Percentiles rank a stretch among this genome's conserved stretches.
phyloP scores from a whole-genome alignment of 768 basidiomycete genomes.

The Hebeloma cylindrosporum region DNA sequence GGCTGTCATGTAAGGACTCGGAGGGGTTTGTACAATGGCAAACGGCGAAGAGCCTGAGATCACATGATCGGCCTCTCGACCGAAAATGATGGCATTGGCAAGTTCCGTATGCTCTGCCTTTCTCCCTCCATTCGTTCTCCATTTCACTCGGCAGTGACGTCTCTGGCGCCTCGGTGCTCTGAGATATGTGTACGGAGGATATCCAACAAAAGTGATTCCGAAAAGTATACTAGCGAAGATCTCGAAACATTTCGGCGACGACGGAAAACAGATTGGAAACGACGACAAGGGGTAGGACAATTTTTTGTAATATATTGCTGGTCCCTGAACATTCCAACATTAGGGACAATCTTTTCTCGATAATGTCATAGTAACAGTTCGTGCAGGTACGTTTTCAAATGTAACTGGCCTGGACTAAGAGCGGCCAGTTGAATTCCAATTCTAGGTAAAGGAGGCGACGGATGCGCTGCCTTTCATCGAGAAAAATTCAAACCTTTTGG shows the following conservation, averaged over 20 bases:
- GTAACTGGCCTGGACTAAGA: background rate
- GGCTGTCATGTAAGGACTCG: too few relatives aligned
- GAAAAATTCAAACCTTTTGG: conserved; percentile 84
- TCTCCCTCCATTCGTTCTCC: too few relatives aligned
- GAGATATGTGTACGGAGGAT: too few relatives aligned
- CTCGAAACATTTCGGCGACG: conserved; percentile 44
- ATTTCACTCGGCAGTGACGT: too few relatives aligned
- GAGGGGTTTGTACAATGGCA: too few relatives aligned
- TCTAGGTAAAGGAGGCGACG: conserved; percentile 82
- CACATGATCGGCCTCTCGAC: too few relatives aligned
- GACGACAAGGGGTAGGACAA: conserved; percentile 60
- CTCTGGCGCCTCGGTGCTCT: too few relatives aligned
- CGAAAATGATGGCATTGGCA: too few relatives aligned
- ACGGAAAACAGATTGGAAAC: conserved; percentile 73
- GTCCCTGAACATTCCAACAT: conserved; percentile 10
- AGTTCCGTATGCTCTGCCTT: too few relatives aligned
- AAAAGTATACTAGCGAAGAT: conserved; percentile 26
- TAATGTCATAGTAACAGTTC: conserved; percentile 74
- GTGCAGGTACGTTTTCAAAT: conserved; percentile 54
- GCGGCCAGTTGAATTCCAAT: conserved; percentile 1
- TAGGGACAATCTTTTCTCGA: conserved; percentile 83
- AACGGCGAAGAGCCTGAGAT: too few relatives aligned
- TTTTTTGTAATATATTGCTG: background rate
- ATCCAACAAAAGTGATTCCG: too few relatives aligned
- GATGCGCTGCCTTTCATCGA: conserved; percentile 90